phyloP scores from a whole-genome alignment of 2,329 filamentous ascomycete species.

The Colletotrichum melonis region DNA sequence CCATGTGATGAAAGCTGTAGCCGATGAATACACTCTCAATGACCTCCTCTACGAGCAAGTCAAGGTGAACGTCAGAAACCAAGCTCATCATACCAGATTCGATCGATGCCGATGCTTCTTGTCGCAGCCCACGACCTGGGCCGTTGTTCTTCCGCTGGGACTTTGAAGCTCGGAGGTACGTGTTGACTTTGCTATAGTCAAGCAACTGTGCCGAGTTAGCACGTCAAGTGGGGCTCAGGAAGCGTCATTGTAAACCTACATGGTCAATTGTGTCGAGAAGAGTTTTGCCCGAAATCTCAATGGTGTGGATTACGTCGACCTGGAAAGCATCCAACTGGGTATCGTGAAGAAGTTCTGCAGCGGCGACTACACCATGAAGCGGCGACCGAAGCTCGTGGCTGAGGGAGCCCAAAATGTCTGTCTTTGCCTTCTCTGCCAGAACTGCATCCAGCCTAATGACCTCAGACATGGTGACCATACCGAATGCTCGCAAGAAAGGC shows the following conservation, averaged over 20 bases:
- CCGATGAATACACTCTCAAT: slow-evolving; percentile 53
- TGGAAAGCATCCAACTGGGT: slow-evolving; percentile 54
- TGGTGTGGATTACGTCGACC: slow-evolving; percentile 55
- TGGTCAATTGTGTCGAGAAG: slow-evolving; percentile 62
- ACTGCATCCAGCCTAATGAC: slow-evolving; percentile 56
- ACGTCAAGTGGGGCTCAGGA: fast-evolving
- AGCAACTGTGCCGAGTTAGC: slow-evolving; percentile 44
- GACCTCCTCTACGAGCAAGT: slow-evolving; percentile 50
- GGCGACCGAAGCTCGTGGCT: slow-evolving; percentile 68
- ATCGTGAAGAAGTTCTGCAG: slow-evolving; percentile 61
- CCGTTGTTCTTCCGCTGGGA: slow-evolving; percentile 37
- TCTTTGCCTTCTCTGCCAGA: slow-evolving; percentile 56
- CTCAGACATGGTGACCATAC: slow-evolving; percentile 66
- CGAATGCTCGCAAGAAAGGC: slow-evolving; percentile 57
- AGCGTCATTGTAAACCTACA: slow-evolving; percentile 37
- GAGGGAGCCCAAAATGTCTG: slow-evolving; percentile 66
- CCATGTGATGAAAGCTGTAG: slow-evolving; percentile 48
- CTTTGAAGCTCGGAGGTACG: slow-evolving; percentile 37
- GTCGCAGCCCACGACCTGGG: slow-evolving; percentile 9
- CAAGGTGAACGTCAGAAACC: slow-evolving; percentile 47
- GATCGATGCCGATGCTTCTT: slow-evolving; percentile 26
- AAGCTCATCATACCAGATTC: slow-evolving; percentile 43
- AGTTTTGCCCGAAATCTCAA: slow-evolving; percentile 61
- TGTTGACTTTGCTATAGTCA: slow-evolving; percentile 64
- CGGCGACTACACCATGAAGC: slow-evolving; percentile 67